These are phyloP conservation scores for Monilinia fructigena DNA, from an alignment of 2,329 filamentous ascomycete species.

Conservation along the genomic window DNA sequence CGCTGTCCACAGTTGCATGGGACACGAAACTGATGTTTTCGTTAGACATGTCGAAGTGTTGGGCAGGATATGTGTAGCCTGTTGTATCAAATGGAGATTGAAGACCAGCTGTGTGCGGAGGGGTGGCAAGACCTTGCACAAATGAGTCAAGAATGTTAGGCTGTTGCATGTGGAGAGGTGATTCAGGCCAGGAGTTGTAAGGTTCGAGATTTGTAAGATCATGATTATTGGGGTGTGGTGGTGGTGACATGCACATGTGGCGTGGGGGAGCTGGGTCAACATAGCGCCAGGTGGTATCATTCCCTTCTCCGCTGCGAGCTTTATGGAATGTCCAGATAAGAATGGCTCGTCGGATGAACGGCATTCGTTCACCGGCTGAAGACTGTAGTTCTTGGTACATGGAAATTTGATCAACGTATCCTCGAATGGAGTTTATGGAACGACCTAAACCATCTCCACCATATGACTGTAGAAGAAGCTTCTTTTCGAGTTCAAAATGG, in stretches of 20 bases:
- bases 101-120: constrained; percentile 54
- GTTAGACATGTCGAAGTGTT: constrained; percentile 28
- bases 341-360: constrained; percentile 58
- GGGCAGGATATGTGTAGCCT: constrained; percentile 26
- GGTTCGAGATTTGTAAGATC: constrained; percentile 56
- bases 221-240: constrained; percentile 38
- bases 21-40: constrained; percentile 44
- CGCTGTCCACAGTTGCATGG: constrained; percentile 37
- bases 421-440: constrained; percentile 47
- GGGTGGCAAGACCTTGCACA: constrained; percentile 54
- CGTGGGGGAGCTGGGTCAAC: constrained; percentile 41
- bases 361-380: constrained; percentile 45
- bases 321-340: constrained; percentile 64
- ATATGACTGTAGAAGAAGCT: constrained; percentile 44
- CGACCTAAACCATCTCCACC: constrained; percentile 41
- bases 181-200: constrained; percentile 50
- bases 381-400: constrained; percentile 69
- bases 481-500: constrained; percentile 42
- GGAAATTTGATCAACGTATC: constrained; percentile 59
- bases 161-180: constrained; percentile 30
- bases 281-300: constrained; percentile 61
- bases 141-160: constrained; percentile 51
- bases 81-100: constrained; percentile 38
- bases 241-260: constrained; percentile 36
- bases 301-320: constrained; percentile 49